Conservation (phyloP, 1,284 basidiomycete genomes). For the Leccinum huronense region DNA sequence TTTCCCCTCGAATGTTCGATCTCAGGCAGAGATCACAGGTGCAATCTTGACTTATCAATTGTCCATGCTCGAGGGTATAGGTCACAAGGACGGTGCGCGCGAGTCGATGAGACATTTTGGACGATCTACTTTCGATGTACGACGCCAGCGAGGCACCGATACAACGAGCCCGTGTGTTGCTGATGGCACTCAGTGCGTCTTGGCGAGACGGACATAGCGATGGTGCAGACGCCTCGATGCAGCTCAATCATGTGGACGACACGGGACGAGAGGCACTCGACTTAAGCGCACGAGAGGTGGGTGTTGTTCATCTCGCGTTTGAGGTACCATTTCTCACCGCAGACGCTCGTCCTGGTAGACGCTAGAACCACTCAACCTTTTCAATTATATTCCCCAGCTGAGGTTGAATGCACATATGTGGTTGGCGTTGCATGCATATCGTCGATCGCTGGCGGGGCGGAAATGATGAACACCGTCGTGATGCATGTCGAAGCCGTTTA, state of each 20-base stretch:
- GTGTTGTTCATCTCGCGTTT: conserved; percentile 8
- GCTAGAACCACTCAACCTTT: conserved; percentile 43
- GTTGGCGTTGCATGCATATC: conserved; percentile 63
- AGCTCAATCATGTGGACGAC: conserved; percentile 27
- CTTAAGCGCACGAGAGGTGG: conserved; percentile 44
- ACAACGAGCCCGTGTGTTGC: conserved; percentile 50
- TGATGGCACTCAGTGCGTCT: conserved; percentile 50
- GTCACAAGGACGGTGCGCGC: conserved; percentile 55
- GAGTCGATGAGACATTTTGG: conserved; percentile 44
- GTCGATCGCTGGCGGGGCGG: conserved; percentile 34
- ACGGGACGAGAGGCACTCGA: conserved; percentile 44
- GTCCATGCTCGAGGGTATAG: conserved; percentile 49
- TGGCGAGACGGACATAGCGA: conserved; percentile 44
- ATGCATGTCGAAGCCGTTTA: conserved; percentile 53
- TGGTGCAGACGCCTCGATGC: conserved; percentile 24
- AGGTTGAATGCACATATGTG: conserved; percentile 56
- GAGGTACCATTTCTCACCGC: neutral
- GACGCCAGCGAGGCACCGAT: conserved; percentile 47
- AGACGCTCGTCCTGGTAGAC: conserved; percentile 32
- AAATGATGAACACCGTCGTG: conserved; percentile 43
- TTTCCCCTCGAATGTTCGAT: conserved; percentile 17
- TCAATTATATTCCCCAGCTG: conserved; percentile 46
- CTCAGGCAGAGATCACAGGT: conserved; percentile 41
- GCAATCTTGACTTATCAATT: conserved; percentile 62
- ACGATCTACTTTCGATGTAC: conserved; percentile 52